Percentiles rank a stretch among this genome's conserved stretches.
These are phyloP conservation scores for Cladobotryum protrusum DNA, from an alignment of 2,329 filamentous ascomycete genomes.

Conservation along the genomic window DNA sequence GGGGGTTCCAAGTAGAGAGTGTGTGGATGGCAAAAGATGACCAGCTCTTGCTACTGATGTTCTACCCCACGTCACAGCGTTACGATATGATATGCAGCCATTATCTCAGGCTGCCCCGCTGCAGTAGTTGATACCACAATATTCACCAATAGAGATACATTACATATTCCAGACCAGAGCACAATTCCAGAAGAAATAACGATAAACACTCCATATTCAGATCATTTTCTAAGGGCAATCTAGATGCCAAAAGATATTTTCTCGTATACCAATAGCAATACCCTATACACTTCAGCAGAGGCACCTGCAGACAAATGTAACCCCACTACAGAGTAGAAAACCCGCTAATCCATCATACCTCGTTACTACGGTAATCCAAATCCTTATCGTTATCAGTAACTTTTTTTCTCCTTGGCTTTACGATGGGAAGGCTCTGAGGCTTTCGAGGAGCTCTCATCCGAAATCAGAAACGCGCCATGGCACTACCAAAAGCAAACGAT, in stretches of 20 bases:
- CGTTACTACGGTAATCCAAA: constrained; percentile 5
- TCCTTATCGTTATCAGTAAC: constrained; percentile 2
- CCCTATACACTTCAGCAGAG: background rate
- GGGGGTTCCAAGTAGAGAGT: background rate
- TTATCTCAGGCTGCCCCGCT: constrained; percentile 7
- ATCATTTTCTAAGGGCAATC: background rate
- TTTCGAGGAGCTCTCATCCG: too few species aligned
- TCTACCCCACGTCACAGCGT: constrained; percentile 10
- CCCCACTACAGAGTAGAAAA: background rate
- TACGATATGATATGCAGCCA: constrained; percentile 2
- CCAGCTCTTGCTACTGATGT: constrained; percentile 2
- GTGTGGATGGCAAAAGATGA: background rate
- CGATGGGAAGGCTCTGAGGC: background rate
- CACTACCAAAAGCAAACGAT: constrained; percentile 63
- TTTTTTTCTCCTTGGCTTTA: background rate
- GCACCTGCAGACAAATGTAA: background rate
- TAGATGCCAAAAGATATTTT: background rate
- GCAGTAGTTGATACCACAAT: background rate
- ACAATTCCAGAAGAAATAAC: background rate
- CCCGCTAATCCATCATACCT: background rate
- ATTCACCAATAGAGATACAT: too few species aligned
- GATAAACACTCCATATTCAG: too few species aligned
- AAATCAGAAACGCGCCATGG: constrained; percentile 40
- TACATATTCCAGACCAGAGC: too few species aligned
- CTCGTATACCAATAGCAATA: background rate